Evolutionary conservation across 2,329 filamentous ascomycete species (phyloP), one percentile per base, ranked within the genome.

Genomic region (Gnomoniopsis sp.): DNA sequence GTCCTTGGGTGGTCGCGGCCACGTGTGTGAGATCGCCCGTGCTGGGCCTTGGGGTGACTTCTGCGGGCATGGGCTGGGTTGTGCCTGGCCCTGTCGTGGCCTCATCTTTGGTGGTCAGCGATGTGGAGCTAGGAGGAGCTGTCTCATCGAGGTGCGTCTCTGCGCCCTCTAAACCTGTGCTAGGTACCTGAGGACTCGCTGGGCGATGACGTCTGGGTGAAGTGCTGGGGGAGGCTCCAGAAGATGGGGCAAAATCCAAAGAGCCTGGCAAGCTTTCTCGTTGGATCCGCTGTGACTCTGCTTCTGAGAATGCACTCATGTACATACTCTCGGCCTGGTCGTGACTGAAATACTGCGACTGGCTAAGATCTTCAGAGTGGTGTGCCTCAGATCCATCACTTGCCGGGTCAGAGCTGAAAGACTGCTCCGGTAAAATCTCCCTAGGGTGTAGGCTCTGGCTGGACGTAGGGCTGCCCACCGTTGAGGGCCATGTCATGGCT

Each of bases 291-390:
- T 72, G 69, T 2, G 69, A 68, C 36, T 74, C 70, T 2, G 72
- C 70, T 26, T 81, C 74, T 2, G 85, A 88, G 53, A 88, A 82
- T 1, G 86, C 86, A 62, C 86, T 93, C 86, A 92, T 88, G 66
- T 95, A 96, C 87, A 96, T 90, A 70, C 91, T 95, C 68, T 91
- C 87, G 0, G 89, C 90, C 62, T 93, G 89, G 62, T 91, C 88
- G 59, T 91, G 89, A 38, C 84, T 91, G 67, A 89, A 93, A 1
- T 92, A 68, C 44, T 84, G 87, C 6, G 90, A 93, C 62, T 83
- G 76, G 3, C 81, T 72, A 6, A 55, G 53, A 60, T 87, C 84
- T 36, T 84, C 78, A 14, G 70, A 61, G 46, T 57, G 66, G 34
- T 72, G 64, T 34, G 63, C 61, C 14, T 68, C 65, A 21, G 70